Evolutionary conservation across 1,139 yeast genomes (phyloP), one percentile per base, ranked within the genome.

Genomic region (Lodderomyces theae): DNA sequence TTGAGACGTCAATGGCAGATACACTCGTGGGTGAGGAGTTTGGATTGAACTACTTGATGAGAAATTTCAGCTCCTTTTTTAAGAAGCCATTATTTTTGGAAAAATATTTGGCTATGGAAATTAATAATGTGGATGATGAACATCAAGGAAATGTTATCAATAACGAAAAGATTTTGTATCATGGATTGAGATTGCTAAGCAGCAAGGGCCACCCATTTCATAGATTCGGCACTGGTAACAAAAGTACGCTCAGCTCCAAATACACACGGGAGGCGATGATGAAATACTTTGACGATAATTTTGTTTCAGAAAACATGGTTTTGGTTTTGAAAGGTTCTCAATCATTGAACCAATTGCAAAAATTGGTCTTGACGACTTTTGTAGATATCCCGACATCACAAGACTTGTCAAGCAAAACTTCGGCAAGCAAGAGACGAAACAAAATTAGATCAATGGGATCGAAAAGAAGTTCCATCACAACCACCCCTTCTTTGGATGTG

Each of bases 291-390:
- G 34, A 57, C 1, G 18, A 43, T 0, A 49, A 66, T 41, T 77
- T 63, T 43, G 38, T 41, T 4, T 55, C 75, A 0, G 53, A 56
- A 5, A 79, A 70, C 37, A 75, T 80, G 75, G 62, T 77, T 0
- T 41, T 83, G 24, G 86, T 82, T 1, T 50, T 84, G 2, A 69
- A 74, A 49, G 83, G 89, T 0, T 80, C 87, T 0, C 83, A 81
- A 44, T 79, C 89, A 0, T 50, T 82, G 33, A 79, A 80, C 46
- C 58, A 63, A 28, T 55, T 84, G 32, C 77, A 74, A 39, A 82
- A 77, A 50, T 44, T 79, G 15, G 80, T 79, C 0, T 36, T 66
- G 2, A 35, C 60, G 0, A 57, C 65, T 43, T 81, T 82, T 52
- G 55, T 60, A 28, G 60, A 52, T 34, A 43, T 47, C n/a, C 30